Conservation (phyloP, 345 rosid species). For the Aquilaria malaccensis region DNA sequence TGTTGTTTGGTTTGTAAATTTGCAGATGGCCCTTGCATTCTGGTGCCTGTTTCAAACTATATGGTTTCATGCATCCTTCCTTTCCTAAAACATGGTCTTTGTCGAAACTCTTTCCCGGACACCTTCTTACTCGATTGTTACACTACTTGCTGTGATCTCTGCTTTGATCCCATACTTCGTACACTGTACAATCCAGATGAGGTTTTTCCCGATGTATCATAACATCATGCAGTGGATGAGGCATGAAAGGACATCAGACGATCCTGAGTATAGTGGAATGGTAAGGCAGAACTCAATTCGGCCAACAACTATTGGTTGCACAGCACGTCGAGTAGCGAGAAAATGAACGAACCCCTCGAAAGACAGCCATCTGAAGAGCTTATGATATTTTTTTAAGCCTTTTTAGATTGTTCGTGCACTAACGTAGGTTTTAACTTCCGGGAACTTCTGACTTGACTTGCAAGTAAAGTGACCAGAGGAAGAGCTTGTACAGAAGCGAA, state of each 20-base stretch:
- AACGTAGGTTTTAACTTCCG: not conserved
- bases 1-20: constrained; percentile 79
- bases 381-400: constrained; percentile 5
- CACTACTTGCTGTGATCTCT: constrained; percentile 38
- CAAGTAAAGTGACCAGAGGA: not conserved
- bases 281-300: constrained; percentile 72
- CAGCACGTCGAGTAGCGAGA: constrained; percentile 50
- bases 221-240: constrained; percentile 85
- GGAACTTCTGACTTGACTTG: not conserved
- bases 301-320: constrained; percentile 68
- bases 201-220: constrained; percentile 93
- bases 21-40: constrained; percentile 59
- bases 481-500: constrained; percentile 8
- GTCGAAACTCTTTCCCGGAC: constrained; percentile 71
- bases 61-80: constrained; percentile 43
- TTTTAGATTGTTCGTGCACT: not conserved
- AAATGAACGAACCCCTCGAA: not conserved
- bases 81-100: constrained; percentile 51
- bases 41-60: constrained; percentile 74
- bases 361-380: constrained; percentile 3
- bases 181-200: constrained; percentile 54
- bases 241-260: constrained; percentile 52
- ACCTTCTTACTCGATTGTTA: constrained; percentile 67
- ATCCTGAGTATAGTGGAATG: constrained; percentile 61
- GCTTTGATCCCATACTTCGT: constrained; percentile 62